Evolutionary conservation across 371 early-diverging fungal species (phyloP).

Genomic region (Actinomucor elegans): DNA sequence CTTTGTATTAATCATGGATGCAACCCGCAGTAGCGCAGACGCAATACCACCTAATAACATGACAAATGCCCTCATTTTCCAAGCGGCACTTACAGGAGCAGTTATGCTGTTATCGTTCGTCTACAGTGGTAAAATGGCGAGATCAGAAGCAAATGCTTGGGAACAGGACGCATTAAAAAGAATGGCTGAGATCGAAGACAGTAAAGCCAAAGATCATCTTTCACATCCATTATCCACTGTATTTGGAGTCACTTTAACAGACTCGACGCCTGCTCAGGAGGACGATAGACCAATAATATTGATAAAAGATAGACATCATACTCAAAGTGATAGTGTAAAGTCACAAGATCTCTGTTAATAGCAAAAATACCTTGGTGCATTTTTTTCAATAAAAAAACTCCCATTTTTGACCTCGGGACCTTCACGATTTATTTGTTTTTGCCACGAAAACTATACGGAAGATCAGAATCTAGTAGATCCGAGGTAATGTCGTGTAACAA

Average conservation of each 20-base stretch:
- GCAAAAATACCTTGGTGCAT: too few relatives aligned
- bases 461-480: too few relatives aligned
- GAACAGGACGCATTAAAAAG: not conserved
- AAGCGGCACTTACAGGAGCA: constrained; percentile 23
- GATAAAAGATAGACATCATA: too few relatives aligned
- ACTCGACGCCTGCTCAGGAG: not conserved
- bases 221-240: constrained; percentile 1
- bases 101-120: constrained; percentile 17
- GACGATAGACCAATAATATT: too few relatives aligned
- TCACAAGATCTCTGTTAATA: too few relatives aligned
- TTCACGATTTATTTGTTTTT: too few relatives aligned
- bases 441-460: too few relatives aligned
- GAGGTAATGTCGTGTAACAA: too few relatives aligned
- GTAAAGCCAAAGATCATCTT: not conserved
- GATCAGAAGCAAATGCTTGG: constrained; percentile 20
- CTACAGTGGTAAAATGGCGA: constrained; percentile 22
- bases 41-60: constrained; percentile 25
- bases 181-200: not conserved
- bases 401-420: too few relatives aligned
- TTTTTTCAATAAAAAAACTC: too few relatives aligned
- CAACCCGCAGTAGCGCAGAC: constrained; percentile 23
- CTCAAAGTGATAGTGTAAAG: too few relatives aligned
- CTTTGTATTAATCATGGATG: constrained; percentile 44
- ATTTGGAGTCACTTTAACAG: not conserved
- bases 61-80: constrained; percentile 29